Percentiles rank a stretch among this genome's conserved stretches.
phyloP scores from a whole-genome alignment of 1,284 basidiomycete genomes.

The Apiotrichum akiyoshidainum region DNA sequence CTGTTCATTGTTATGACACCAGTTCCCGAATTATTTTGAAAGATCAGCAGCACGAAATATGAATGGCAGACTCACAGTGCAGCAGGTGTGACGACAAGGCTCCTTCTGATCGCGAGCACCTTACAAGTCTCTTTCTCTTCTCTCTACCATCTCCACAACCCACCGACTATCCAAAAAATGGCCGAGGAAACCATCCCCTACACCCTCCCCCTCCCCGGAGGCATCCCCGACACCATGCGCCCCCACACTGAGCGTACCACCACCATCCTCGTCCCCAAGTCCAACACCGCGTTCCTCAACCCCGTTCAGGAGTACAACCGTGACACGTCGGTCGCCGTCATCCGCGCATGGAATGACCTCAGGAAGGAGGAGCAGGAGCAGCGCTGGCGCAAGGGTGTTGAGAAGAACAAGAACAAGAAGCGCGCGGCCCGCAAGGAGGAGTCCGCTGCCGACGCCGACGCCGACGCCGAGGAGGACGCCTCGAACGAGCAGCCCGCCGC shows the following conservation, averaged over 20 bases:
- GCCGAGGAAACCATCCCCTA: constrained; percentile 23
- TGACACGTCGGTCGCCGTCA: constrained; percentile 85
- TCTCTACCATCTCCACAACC: background rate
- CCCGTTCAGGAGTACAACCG: constrained; percentile 99
- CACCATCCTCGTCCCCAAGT: constrained; percentile 71
- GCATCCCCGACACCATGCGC: constrained; percentile 68
- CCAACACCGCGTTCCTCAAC: constrained; percentile 86
- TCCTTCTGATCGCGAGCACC: too few species aligned
- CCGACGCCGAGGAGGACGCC: constrained; percentile 16
- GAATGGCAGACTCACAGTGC: too few species aligned
- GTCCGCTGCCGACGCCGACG: constrained; percentile 10
- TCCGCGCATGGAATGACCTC: constrained; percentile 65
- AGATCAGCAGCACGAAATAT: too few species aligned
- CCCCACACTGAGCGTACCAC: constrained; percentile 82
- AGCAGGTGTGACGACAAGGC: too few species aligned
- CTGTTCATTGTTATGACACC: too few species aligned
- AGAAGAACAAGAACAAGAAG: constrained; percentile 22
- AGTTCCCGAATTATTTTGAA: too few species aligned
- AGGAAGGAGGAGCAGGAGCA: constrained; percentile 57
- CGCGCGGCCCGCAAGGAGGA: constrained; percentile 8
- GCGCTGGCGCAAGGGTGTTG: constrained; percentile 47
- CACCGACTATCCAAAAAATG: constrained; percentile 2
- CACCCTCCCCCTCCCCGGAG: constrained; percentile 37
- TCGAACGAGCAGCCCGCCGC: constrained; percentile 17
- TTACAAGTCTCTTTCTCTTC: background rate